Percentiles rank a stretch among this genome's conserved stretches.
phyloP scores from a whole-genome alignment of 164 flowering plant species.

The Macadamia tetraphylla region DNA sequence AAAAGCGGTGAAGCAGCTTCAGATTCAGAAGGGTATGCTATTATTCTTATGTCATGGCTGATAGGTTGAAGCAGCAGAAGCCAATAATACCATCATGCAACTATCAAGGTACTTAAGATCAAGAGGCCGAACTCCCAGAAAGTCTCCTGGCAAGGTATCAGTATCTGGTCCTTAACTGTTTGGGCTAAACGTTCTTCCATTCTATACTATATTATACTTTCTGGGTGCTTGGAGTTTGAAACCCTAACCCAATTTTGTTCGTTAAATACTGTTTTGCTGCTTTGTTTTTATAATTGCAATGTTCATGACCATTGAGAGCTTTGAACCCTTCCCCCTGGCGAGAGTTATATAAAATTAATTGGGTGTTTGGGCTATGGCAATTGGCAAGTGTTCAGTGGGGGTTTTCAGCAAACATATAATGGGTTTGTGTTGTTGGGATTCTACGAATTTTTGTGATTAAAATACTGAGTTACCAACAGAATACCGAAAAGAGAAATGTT shows the following conservation, averaged over 20 bases:
- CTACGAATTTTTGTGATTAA: too few relatives aligned
- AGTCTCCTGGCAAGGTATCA: slow-evolving; percentile 93
- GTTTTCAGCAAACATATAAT: slow-evolving; percentile 22
- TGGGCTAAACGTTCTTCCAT: too few relatives aligned
- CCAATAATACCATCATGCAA: slow-evolving; percentile 71
- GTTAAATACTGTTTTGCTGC: neutral
- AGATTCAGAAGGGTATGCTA: neutral
- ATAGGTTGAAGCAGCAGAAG: neutral
- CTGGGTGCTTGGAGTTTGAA: too few relatives aligned
- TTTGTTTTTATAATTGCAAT: neutral
- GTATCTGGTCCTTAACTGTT: too few relatives aligned
- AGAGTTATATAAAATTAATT: too few relatives aligned
- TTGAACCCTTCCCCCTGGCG: too few relatives aligned
- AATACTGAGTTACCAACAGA: too few relatives aligned
- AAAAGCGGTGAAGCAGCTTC: neutral
- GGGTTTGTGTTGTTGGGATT: too few relatives aligned
- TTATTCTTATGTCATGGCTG: too few relatives aligned
- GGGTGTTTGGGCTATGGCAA: neutral
- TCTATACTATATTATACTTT: too few relatives aligned
- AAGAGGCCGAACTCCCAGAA: slow-evolving; percentile 25
- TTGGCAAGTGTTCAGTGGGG: slow-evolving; percentile 11
- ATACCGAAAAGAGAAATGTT: too few relatives aligned
- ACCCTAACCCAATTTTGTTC: too few relatives aligned
- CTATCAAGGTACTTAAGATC: slow-evolving; percentile 78
- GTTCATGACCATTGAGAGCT: neutral